Evolutionary conservation across 257 asterid genomes (phyloP), one percentile per base, ranked within the genome.

Genomic region (Solanum bukasovii): DNA sequence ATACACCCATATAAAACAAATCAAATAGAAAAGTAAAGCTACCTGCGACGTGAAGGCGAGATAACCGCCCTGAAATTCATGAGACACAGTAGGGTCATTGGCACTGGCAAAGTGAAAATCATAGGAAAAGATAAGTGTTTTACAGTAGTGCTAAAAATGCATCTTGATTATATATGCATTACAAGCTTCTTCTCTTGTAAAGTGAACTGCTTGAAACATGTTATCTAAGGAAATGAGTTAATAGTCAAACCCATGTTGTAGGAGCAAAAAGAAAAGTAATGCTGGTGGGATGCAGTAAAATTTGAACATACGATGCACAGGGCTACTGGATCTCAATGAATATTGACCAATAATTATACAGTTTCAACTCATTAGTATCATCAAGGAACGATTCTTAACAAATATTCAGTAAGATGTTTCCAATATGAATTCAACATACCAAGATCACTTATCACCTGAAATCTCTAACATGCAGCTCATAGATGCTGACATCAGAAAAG

Each of bases 401-500:
- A 78, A 44, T 46, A 81, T 81, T 46, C 29, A 29, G 18, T 29
- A 16, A 81, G 44, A 23, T 29, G 29, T 9, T 81, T 18, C 20
- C 42, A 46, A 29, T 18, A 49, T 29, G 27, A 81, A 4, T 29
- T 81, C 68, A 46, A 81, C 85, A 81, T 49, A 81, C 6, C 46
- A 72, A 75, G 52, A 88, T 61, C 27, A 40, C 71, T 59, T 88
- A 84, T 91, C 92, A 96, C 99, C 99, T 97, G 94, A 97, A 97
- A 92, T 97, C 99, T 91, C 99, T 93, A 73, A 97, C 95, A 89
- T 96, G 99, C 93, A 97, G 90, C 94, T 97, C 99, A 84, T 96
- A 97, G 83, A 97, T 91, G 92, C 99, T 97, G 91, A 93, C 88
- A 89, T 97, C 98, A 86, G 96, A 93, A 89, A 95, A 93, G 59